A percentile compares a stretch with the other conserved stretches of the same genome.
Evolutionary conservation across 192 early-diverging fungal genomes (phyloP).

Genomic region (Coemansia sp.): DNA sequence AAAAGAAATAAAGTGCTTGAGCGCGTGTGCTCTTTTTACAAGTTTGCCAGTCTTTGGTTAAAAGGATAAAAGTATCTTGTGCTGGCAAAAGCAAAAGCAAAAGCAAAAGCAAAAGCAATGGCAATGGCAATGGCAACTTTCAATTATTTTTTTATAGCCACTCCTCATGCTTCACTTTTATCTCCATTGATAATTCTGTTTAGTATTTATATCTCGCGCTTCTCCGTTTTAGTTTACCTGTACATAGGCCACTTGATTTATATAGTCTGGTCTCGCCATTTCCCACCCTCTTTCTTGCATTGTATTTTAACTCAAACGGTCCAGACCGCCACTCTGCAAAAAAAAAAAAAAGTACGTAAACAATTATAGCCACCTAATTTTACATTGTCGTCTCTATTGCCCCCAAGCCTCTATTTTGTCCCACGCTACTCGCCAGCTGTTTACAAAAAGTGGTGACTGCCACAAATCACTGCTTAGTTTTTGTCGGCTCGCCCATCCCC

Average conservation of each 20-base stretch:
- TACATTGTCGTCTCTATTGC: not conserved
- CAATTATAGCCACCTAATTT: not conserved
- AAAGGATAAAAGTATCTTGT: not conserved
- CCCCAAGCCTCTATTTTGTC: not conserved
- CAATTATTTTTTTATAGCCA: not conserved
- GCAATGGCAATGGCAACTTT: not conserved
- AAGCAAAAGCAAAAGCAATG: not conserved
- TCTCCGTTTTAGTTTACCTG: not conserved
- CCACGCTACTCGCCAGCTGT: slow-evolving; percentile 5
- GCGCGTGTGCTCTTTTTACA: not conserved
- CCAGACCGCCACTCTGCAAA: not conserved
- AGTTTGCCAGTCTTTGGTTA: not conserved
- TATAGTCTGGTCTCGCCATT: not conserved
- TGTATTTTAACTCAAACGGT: slow-evolving; percentile 5
- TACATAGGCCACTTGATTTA: not conserved
- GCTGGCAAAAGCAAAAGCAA: not conserved
- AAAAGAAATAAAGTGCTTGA: not conserved
- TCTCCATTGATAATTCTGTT: not conserved
- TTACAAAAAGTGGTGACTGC: not conserved
- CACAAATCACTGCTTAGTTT: slow-evolving; percentile 4
- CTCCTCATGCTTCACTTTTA: not conserved
- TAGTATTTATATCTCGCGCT: not conserved
- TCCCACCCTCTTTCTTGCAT: not conserved
- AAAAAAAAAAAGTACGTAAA: slow-evolving; percentile 6
- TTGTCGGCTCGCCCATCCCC: not conserved